phyloP scores from a whole-genome alignment of 1,284 basidiomycete species.

The Porogramme epimiltina region DNA sequence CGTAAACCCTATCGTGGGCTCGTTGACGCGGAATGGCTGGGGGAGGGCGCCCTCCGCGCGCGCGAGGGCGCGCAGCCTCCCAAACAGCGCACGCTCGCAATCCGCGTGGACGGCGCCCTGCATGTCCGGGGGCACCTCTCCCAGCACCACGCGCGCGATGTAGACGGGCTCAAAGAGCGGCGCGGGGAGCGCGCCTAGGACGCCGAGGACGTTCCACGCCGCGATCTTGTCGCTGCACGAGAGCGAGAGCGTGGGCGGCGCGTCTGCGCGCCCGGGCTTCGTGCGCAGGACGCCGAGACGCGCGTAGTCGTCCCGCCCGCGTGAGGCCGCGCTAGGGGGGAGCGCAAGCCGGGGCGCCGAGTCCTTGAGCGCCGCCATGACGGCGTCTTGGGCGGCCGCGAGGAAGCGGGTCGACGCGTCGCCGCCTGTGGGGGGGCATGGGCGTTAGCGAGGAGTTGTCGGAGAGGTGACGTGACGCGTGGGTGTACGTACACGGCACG shows the following conservation, averaged over 20 bases:
- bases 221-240: conserved; percentile 94
- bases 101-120: conserved; percentile 48
- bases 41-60: conserved; percentile 1
- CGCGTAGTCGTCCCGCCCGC: conserved; percentile 81
- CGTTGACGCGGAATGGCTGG: conserved; percentile 42
- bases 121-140: conserved; percentile 58
- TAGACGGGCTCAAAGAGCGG: conserved; percentile 65
- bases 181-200: conserved; percentile 81
- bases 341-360: conserved; percentile 39
- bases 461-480: background rate
- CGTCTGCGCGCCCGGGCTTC: conserved; percentile 88
- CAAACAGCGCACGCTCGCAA: conserved; percentile 63
- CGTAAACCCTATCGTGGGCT: conserved; percentile 61
- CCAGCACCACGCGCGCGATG: conserved; percentile 66
- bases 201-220: conserved; percentile 76
- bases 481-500: conserved; percentile 79
- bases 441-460: too few relatives aligned
- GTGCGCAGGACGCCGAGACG: conserved; percentile 80
- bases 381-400: conserved; percentile 67
- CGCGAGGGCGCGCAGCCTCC: conserved; percentile 37
- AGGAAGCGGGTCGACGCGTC: conserved; percentile 87
- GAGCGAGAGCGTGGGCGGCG: conserved; percentile 78
- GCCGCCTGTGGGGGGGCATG: conserved; percentile 52
- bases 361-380: conserved; percentile 70
- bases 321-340: conserved; percentile 45